phyloP scores from a whole-genome alignment of 2,329 filamentous ascomycete genomes.

The Apiospora saccharicola region DNA sequence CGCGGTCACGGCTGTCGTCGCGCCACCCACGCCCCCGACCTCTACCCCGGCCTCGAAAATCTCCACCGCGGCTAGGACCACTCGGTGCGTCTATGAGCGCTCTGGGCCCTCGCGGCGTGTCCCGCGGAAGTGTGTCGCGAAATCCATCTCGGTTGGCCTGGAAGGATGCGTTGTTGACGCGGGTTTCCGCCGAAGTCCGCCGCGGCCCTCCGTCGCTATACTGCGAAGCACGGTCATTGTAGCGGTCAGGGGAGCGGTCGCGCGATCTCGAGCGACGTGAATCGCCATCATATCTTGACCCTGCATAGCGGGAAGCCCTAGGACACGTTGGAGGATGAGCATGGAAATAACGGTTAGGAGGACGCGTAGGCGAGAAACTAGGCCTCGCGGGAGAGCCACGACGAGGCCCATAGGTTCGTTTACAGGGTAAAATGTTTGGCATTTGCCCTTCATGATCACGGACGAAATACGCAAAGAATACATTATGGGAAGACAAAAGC shows the following conservation, averaged over 20 bases:
- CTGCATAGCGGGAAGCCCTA: constrained; percentile 62
- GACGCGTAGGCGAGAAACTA: background rate
- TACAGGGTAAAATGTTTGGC: background rate
- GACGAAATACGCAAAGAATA: background rate
- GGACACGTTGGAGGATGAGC: constrained; percentile 22
- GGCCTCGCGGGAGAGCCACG: background rate
- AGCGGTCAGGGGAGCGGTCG: constrained; percentile 75
- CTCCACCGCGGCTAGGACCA: constrained; percentile 71
- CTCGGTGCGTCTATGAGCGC: constrained; percentile 75
- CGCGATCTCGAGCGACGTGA: constrained; percentile 69
- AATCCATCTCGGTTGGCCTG: constrained; percentile 66
- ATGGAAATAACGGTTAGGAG: constrained; percentile 7
- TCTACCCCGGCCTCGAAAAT: constrained; percentile 67
- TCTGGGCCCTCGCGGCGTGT: constrained; percentile 84
- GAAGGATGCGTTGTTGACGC: constrained; percentile 66
- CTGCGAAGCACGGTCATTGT: constrained; percentile 58
- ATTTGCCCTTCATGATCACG: constrained; percentile 8
- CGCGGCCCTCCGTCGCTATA: constrained; percentile 73
- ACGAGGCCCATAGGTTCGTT: background rate
- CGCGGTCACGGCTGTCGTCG: constrained; percentile 68
- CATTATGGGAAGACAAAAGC: background rate
- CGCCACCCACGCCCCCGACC: constrained; percentile 65
- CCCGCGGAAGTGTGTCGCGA: constrained; percentile 64
- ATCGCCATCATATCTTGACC: constrained; percentile 68
- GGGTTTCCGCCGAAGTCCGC: constrained; percentile 67